Percentiles rank a stretch among this genome's conserved stretches.
These are phyloP conservation scores for Paratinospora sagittata DNA, from an alignment of 164 flowering plant genomes.

Conservation along the genomic window DNA sequence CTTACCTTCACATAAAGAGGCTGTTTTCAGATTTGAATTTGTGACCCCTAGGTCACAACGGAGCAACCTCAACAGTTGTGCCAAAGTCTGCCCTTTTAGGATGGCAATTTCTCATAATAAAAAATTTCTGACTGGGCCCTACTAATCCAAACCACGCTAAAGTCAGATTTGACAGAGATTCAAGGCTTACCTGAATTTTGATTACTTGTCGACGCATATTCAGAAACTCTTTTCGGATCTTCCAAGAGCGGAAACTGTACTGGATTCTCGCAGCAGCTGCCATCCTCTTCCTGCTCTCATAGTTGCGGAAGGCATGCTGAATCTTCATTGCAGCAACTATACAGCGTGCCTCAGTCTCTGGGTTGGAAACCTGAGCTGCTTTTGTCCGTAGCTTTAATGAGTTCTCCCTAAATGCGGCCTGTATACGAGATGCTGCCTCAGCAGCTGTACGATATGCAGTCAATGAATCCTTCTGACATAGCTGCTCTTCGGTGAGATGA, in stretches of 20 bases:
- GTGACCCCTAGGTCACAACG: no score
- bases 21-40: no score
- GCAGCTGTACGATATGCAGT: conserved; percentile 88
- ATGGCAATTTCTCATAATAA: no score
- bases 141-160: background rate
- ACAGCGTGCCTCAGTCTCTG: conserved; percentile 63
- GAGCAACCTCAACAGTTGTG: no score
- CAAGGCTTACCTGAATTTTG: conserved; percentile 65
- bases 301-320: conserved; percentile 78
- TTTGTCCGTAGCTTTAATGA: conserved; percentile 45
- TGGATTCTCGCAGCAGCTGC: conserved; percentile 85
- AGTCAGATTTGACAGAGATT: background rate
- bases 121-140: no score
- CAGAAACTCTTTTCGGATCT: conserved; percentile 71
- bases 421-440: conserved; percentile 94
- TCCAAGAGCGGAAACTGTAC: conserved; percentile 76
- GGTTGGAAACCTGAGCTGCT: conserved; percentile 37
- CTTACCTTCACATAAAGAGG: no score
- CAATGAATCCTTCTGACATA: conserved; percentile 62
- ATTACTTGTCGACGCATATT: conserved; percentile 71
- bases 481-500: conserved; percentile 56
- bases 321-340: conserved; percentile 92
- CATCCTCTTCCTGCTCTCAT: conserved; percentile 47
- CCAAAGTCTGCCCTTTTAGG: no score
- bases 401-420: conserved; percentile 73